phyloP scores from a whole-genome alignment of 129 eudicot genomes.

The Logfia minima region DNA sequence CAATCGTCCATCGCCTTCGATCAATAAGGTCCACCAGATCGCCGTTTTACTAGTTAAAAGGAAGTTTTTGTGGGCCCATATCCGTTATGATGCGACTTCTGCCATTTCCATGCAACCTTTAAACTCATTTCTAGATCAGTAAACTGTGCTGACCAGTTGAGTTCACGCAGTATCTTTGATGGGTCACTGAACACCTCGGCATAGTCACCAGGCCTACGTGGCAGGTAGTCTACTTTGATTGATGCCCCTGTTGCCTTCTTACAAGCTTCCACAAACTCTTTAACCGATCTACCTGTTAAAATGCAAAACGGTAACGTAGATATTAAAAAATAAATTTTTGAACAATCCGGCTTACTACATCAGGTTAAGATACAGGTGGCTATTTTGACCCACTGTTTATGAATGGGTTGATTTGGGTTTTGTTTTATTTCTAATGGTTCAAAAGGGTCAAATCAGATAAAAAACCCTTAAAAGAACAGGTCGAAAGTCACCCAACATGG shows the following conservation, averaged over 20 bases:
- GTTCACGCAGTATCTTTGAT: constrained; percentile 62
- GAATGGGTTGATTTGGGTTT: background rate
- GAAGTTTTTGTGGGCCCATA: constrained; percentile 35
- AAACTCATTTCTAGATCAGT: constrained; percentile 69
- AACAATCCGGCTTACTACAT: constrained; percentile 2
- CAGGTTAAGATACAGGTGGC: constrained; percentile 2
- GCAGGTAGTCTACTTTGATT: constrained; percentile 69
- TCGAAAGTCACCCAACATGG: background rate
- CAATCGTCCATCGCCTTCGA: constrained; percentile 2
- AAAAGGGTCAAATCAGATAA: background rate
- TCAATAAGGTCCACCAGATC: background rate
- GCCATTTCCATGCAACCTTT: constrained; percentile 93
- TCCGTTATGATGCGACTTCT: constrained; percentile 67
- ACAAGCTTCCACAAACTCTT: constrained; percentile 92
- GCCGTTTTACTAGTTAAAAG: background rate
- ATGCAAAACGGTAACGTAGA: background rate
- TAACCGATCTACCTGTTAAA: constrained; percentile 69
- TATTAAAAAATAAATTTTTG: background rate
- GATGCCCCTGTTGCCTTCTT: constrained; percentile 80
- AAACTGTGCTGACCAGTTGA: constrained; percentile 71
- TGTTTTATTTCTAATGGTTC: background rate
- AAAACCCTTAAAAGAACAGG: background rate
- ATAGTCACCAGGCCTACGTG: constrained; percentile 88
- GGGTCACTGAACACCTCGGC: constrained; percentile 94
- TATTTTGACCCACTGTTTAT: background rate